These are phyloP conservation scores for Microthyrium microscopicum DNA, from an alignment of 2,329 filamentous ascomycete genomes.

Conservation along the genomic window DNA sequence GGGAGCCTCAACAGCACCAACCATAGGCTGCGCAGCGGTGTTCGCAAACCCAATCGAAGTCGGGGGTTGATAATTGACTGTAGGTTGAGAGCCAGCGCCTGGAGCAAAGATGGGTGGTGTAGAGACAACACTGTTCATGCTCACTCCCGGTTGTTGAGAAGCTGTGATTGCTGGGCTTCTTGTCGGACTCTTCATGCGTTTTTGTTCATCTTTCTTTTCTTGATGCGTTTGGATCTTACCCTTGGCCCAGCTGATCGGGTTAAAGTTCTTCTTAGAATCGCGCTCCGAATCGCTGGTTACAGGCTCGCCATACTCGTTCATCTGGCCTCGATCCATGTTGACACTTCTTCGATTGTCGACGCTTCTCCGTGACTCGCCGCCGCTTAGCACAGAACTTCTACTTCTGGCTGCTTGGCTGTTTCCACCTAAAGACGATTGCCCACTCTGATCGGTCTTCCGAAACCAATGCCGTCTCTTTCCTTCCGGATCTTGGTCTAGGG, in stretches of 20 bases:
- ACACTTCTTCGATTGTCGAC: constrained; percentile 4
- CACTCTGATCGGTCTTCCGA: constrained; percentile 7
- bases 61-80: not conserved
- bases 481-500: constrained; percentile 5
- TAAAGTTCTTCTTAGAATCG: not conserved
- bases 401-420: constrained; percentile 4
- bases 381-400: constrained; percentile 5
- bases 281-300: constrained; percentile 5
- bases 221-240: constrained; percentile 4
- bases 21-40: too few relatives aligned
- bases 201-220: constrained; percentile 6
- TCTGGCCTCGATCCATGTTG: constrained; percentile 2
- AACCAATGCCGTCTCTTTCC: constrained; percentile 4
- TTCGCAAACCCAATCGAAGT: not conserved
- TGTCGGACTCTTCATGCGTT: constrained; percentile 4
- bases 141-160: too few relatives aligned
- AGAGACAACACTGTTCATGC: too few relatives aligned
- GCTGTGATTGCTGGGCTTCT: too few relatives aligned
- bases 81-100: too few relatives aligned
- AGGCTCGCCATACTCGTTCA: not conserved
- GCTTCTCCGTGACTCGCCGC: constrained; percentile 1
- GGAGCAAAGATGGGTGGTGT: too few relatives aligned
- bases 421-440: constrained; percentile 1
- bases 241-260: not conserved
- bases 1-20: too few relatives aligned